phyloP scores from a whole-genome alignment of 106 monocot genomes.

The Allium fistulosum region DNA sequence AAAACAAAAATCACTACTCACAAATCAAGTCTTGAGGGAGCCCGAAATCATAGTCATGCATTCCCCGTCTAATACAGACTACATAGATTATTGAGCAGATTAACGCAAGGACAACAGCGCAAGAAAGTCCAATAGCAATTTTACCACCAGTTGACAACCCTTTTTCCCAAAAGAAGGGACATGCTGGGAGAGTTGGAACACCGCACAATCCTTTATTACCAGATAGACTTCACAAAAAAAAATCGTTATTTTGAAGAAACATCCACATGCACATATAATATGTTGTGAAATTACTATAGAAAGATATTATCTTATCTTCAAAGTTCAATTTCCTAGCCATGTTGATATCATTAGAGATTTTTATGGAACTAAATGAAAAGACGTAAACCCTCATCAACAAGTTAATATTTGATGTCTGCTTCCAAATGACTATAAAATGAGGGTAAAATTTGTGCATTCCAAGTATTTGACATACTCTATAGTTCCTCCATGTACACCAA shows the following conservation, averaged over 20 bases:
- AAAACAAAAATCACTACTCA: conserved; percentile 29
- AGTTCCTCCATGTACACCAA: conserved; percentile 91
- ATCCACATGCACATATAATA: no score
- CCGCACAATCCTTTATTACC: conserved; percentile 97
- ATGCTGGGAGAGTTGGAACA: conserved; percentile 85
- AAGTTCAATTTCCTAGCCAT: no score
- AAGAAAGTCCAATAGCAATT: conserved; percentile 67
- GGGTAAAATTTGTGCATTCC: no score
- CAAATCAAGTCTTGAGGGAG: conserved; percentile 86
- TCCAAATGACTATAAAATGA: not conserved
- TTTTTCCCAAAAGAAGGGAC: conserved; percentile 84
- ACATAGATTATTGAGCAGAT: conserved; percentile 49
- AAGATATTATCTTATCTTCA: no score
- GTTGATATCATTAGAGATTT: no score
- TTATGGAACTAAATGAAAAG: no score
- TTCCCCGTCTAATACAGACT: conserved; percentile 52
- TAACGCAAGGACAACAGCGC: conserved; percentile 31
- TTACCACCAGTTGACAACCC: conserved; percentile 70
- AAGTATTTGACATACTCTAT: conserved; percentile 62
- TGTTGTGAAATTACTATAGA: no score
- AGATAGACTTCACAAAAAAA: conserved; percentile 52
- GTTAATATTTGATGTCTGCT: no score
- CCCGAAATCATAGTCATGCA: conserved; percentile 91
- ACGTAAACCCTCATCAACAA: no score
- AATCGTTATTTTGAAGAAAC: not conserved